phyloP scores from a whole-genome alignment of 495 filamentous ascomycete genomes.

The Tuber magnatum region DNA sequence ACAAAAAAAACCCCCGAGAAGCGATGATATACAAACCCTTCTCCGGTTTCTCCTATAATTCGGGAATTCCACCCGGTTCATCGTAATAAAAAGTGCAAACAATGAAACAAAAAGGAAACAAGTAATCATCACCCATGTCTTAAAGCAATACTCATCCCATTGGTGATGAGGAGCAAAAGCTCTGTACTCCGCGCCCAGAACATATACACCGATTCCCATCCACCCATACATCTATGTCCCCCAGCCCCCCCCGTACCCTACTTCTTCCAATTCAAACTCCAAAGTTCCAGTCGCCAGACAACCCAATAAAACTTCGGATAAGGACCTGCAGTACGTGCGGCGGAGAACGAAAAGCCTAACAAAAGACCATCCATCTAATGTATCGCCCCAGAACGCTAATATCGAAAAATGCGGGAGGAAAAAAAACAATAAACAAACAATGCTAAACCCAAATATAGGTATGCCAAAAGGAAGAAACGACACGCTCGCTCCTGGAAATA shows the following conservation, averaged over 20 bases:
- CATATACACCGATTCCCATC: background rate
- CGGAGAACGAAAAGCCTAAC: background rate
- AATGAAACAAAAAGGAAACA: background rate
- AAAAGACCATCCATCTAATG: conserved; percentile 1
- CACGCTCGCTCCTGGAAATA: conserved; percentile 10
- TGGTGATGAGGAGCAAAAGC: conserved; percentile 2
- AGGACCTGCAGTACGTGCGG: background rate
- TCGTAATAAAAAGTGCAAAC: background rate
- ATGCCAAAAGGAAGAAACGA: conserved; percentile 21
- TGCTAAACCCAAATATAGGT: conserved; percentile 15
- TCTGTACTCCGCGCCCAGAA: background rate
- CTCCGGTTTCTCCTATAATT: background rate
- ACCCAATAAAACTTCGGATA: background rate
- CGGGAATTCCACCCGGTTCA: background rate
- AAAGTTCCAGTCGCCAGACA: background rate
- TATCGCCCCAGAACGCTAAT: background rate
- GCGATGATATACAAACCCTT: background rate
- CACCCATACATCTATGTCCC: background rate
- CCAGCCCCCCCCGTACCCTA: background rate
- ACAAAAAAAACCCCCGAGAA: background rate
- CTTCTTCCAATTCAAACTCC: background rate
- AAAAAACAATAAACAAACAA: background rate
- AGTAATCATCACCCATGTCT: background rate
- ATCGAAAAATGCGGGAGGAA: background rate
- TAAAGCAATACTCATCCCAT: background rate